Evolutionary conservation across 139 green algal species (phyloP).

Genomic region (Ostreobium quekettii): DNA sequence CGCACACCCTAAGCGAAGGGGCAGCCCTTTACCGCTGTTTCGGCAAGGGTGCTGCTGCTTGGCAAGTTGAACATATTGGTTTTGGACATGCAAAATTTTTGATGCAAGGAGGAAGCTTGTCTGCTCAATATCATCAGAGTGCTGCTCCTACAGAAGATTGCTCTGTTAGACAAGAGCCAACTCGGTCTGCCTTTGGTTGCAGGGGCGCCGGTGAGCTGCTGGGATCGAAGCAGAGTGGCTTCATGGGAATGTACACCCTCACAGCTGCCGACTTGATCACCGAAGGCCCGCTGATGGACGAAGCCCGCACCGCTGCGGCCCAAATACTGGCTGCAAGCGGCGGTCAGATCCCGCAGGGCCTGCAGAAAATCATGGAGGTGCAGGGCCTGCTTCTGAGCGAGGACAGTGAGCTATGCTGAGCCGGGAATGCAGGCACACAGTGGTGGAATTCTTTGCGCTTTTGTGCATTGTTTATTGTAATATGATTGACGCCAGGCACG

Average conservation of each 20-base stretch:
- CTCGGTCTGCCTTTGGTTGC: neutral
- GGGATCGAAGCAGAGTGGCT: constrained; percentile 55
- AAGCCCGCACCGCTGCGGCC: neutral
- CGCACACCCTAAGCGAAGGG: neutral
- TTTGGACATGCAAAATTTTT: neutral
- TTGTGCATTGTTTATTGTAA: too few species aligned
- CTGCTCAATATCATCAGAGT: neutral
- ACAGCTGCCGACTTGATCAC: neutral
- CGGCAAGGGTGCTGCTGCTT: neutral
- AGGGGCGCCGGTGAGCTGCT: constrained; percentile 60
- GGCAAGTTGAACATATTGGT: neutral
- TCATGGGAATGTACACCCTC: neutral
- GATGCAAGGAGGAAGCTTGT: neutral
- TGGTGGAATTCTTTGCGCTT: too few species aligned
- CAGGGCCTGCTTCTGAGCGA: constrained; percentile 17
- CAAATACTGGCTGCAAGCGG: neutral
- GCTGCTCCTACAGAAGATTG: too few species aligned
- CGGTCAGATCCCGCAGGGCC: neutral
- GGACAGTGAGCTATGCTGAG: too few species aligned
- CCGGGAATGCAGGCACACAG: too few species aligned
- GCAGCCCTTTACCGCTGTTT: neutral
- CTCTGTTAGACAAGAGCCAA: too few species aligned
- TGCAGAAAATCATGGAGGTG: constrained; percentile 1
- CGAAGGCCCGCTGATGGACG: constrained; percentile 7
- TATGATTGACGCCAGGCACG: too few species aligned